phyloP scores from a whole-genome alignment of 345 rosid species.

The Corchorus capsularis region DNA sequence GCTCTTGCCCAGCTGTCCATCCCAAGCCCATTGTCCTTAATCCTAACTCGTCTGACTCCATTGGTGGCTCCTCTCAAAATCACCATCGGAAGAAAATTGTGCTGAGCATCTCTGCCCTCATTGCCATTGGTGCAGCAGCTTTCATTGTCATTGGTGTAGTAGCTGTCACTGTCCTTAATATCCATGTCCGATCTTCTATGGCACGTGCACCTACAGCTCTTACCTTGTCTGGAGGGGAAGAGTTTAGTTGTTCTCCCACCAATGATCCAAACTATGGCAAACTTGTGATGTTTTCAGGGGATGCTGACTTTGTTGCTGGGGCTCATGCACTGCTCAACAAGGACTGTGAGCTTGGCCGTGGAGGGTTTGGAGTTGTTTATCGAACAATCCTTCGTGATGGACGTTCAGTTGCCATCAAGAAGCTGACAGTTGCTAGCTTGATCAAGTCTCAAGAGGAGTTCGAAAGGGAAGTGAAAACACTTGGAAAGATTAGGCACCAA shows the following conservation, averaged over 20 bases:
- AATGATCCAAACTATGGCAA: constrained; percentile 88
- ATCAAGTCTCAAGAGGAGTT: constrained; percentile 92
- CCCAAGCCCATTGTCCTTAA: constrained; percentile 96
- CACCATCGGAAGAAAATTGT: constrained; percentile 61
- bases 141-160: constrained; percentile 85
- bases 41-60: constrained; percentile 71
- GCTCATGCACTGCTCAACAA: constrained; percentile 86
- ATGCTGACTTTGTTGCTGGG: constrained; percentile 74
- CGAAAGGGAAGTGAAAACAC: constrained; percentile 75
- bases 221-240: constrained; percentile 67
- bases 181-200: constrained; percentile 65
- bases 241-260: constrained; percentile 76
- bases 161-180: constrained; percentile 76
- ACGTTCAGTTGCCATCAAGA: constrained; percentile 88
- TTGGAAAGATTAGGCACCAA: constrained; percentile 73
- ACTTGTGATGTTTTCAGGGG: constrained; percentile 94
- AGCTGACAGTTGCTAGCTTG: constrained; percentile 74
- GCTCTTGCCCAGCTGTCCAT: constrained; percentile 81
- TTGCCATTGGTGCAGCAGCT: constrained; percentile 95
- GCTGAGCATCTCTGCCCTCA: constrained; percentile 87
- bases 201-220: constrained; percentile 56
- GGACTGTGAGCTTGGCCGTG: constrained; percentile 96
- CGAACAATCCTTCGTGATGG: constrained; percentile 74
- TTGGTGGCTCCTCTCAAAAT: constrained; percentile 39
- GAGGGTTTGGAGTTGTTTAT: constrained; percentile 97